phyloP scores from a whole-genome alignment of 2,329 filamentous ascomycete species.

The Incumbomyces delicatus region DNA sequence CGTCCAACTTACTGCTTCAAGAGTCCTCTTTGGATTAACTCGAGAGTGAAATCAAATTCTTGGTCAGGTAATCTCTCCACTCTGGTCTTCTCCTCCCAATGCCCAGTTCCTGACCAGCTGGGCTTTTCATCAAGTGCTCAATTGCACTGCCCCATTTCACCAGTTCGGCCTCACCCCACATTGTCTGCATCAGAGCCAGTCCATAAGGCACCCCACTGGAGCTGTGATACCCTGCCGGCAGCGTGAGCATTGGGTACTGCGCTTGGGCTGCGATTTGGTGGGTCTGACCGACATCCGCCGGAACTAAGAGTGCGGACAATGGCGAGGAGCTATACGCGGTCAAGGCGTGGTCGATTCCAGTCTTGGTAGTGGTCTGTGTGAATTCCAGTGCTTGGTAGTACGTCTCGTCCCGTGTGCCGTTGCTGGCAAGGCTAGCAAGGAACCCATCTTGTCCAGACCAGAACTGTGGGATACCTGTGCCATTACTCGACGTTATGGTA shows the following conservation, averaged over 20 bases:
- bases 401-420: conserved; percentile 52
- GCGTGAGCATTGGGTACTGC: conserved; percentile 62
- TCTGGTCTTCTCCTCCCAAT: neutral
- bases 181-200: conserved; percentile 50
- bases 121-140: conserved; percentile 43
- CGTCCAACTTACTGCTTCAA: too few species aligned
- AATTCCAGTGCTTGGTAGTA: conserved; percentile 60
- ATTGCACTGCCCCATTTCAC: conserved; percentile 55
- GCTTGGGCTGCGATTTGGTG: conserved; percentile 62
- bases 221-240: conserved; percentile 51
- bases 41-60: neutral
- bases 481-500: neutral
- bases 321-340: conserved; percentile 22
- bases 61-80: neutral
- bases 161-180: conserved; percentile 49
- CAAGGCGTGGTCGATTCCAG: conserved; percentile 62
- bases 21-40: too few species aligned
- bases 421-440: conserved; percentile 50
- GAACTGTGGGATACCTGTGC: conserved; percentile 48
- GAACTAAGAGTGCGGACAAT: conserved; percentile 57
- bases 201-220: conserved; percentile 50
- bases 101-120: neutral
- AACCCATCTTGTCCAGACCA: conserved; percentile 63
- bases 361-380: conserved; percentile 47
- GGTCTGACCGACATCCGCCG: conserved; percentile 57